Conservation (phyloP, 2,329 filamentous ascomycete genomes). For the Exophiala viscosa region DNA sequence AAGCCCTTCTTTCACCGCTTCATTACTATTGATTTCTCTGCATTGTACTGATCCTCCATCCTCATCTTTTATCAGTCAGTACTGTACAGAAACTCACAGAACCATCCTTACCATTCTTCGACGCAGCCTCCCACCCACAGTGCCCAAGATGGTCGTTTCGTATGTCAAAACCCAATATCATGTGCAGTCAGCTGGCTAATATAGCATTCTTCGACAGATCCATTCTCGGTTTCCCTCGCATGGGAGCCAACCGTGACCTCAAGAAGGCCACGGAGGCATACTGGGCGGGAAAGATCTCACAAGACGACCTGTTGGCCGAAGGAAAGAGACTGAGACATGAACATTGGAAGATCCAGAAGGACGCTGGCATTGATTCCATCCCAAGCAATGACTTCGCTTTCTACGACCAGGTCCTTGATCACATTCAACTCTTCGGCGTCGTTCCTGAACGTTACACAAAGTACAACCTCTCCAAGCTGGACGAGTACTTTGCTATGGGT, state of each 20-base stretch:
- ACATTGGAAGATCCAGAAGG: slow-evolving; percentile 99
- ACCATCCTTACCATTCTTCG: slow-evolving; percentile 9
- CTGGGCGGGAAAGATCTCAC: slow-evolving; percentile 93
- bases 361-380: slow-evolving; percentile 94
- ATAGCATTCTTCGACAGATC: slow-evolving; percentile 45
- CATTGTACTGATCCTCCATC: slow-evolving; percentile 18
- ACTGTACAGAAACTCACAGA: slow-evolving; percentile 19
- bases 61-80: slow-evolving; percentile 21
- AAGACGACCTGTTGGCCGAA: slow-evolving; percentile 85
- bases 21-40: slow-evolving; percentile 27
- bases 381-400: slow-evolving; percentile 99
- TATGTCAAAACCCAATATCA: slow-evolving; percentile 36
- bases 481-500: slow-evolving; percentile 99
- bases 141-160: slow-evolving; percentile 58
- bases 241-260: slow-evolving; percentile 96
- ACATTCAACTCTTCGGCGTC: slow-evolving; percentile 96
- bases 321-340: slow-evolving; percentile 93
- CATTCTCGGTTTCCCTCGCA: slow-evolving; percentile 97
- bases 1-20: slow-evolving; percentile 23
- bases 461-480: slow-evolving; percentile 79
- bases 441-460: slow-evolving; percentile 90
- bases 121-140: slow-evolving; percentile 7
- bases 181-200: slow-evolving; percentile 13
- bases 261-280: slow-evolving; percentile 99
- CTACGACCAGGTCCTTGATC: slow-evolving; percentile 96